phyloP scores from a whole-genome alignment of 345 rosid genomes.

The Brassica carinata region DNA sequence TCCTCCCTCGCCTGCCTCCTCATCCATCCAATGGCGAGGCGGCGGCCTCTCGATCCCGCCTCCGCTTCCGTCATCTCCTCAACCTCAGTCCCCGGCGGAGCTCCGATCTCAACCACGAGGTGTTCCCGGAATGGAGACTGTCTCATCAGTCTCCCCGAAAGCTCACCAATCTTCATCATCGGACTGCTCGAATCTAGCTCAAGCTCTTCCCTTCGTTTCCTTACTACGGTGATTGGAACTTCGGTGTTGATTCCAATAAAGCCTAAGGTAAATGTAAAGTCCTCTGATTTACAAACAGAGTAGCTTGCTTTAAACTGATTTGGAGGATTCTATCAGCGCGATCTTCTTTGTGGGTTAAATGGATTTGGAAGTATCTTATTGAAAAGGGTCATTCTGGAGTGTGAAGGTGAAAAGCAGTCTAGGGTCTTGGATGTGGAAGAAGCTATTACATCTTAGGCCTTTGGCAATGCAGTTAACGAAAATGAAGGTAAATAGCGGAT shows the following conservation, averaged over 20 bases:
- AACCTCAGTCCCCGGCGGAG: slow-evolving; percentile 58
- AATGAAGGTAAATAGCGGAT: too few species aligned
- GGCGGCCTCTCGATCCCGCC: slow-evolving; percentile 67
- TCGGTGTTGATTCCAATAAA: slow-evolving; percentile 58
- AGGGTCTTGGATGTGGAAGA: too few species aligned
- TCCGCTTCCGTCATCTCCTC: slow-evolving; percentile 44
- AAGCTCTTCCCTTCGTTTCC: slow-evolving; percentile 74
- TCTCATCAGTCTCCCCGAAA: slow-evolving; percentile 66
- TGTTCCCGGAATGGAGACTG: slow-evolving; percentile 88
- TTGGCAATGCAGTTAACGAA: too few species aligned
- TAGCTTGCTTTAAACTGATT: too few species aligned
- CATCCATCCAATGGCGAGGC: slow-evolving; percentile 88
- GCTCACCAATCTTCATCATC: slow-evolving; percentile 55
- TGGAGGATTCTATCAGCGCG: too few species aligned
- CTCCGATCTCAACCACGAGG: slow-evolving; percentile 60
- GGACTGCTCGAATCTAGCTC: slow-evolving; percentile 63
- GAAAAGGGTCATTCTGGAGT: too few species aligned
- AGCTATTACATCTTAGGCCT: too few species aligned
- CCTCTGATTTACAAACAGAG: too few species aligned
- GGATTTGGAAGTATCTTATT: too few species aligned
- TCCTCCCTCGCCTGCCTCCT: slow-evolving; percentile 78
- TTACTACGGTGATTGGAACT: slow-evolving; percentile 75
- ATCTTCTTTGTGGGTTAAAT: too few species aligned
- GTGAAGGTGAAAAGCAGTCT: too few species aligned
- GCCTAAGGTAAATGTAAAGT: slow-evolving; percentile 54